Percentiles rank a stretch among this genome's conserved stretches.
Conservation (phyloP, 116 monocot species). For the Cymodocea nodosa region DNA sequence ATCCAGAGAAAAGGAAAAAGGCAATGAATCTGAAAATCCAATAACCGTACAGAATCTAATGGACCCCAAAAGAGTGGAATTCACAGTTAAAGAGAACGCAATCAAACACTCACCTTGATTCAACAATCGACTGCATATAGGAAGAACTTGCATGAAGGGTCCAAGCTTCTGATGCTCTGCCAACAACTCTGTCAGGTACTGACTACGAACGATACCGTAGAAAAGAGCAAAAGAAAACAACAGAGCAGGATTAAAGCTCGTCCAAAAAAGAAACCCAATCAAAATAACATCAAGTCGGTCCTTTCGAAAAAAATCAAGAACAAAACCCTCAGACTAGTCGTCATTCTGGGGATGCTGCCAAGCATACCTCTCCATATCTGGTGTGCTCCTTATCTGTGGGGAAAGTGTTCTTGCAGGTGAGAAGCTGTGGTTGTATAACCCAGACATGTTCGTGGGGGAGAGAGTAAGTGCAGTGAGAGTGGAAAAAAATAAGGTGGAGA, state of each 20-base stretch:
- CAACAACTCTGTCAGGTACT: constrained; percentile 90
- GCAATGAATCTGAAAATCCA: neutral
- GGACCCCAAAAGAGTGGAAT: neutral
- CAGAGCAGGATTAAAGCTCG: constrained; percentile 15
- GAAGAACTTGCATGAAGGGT: constrained; percentile 92
- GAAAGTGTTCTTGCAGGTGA: constrained; percentile 71
- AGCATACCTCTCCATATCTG: constrained; percentile 65
- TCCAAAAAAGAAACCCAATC: constrained; percentile 8
- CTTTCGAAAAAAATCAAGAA: neutral
- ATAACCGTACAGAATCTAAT: constrained; percentile 2
- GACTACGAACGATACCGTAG: constrained; percentile 32
- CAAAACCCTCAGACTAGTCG: neutral
- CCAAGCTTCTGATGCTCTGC: constrained; percentile 93
- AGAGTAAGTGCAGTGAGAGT: constrained; percentile 6
- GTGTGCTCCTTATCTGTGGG: constrained; percentile 63
- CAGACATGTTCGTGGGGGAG: constrained; percentile 9
- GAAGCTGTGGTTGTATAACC: constrained; percentile 37
- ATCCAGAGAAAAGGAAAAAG: neutral
- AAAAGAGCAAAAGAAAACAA: constrained; percentile 4
- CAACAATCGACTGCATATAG: constrained; percentile 74
- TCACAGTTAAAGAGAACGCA: neutral
- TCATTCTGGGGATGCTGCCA: no score
- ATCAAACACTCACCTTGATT: constrained; percentile 60
- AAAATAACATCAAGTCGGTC: neutral
- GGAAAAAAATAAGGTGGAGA: constrained; percentile 2